phyloP scores from a whole-genome alignment of 108 stramenopile genomes.

The Nitzschia palea region DNA sequence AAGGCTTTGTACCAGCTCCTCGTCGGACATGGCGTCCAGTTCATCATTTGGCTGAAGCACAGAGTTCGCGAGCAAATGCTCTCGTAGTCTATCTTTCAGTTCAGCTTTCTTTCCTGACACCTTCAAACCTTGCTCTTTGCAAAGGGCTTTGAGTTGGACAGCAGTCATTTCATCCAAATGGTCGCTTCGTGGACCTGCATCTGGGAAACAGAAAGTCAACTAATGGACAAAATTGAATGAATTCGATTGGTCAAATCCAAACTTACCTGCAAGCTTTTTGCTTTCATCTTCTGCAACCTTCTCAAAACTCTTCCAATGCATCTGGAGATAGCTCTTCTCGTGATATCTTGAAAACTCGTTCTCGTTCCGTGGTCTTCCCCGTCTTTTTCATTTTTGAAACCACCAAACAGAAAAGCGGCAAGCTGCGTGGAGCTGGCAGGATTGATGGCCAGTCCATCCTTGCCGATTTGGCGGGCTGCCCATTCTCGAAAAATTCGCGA shows the following conservation, averaged over 20 bases:
- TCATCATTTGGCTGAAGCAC: conserved; percentile 44
- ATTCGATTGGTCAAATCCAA: not conserved
- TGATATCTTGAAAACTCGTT: conserved; percentile 80
- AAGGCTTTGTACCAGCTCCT: conserved; percentile 69
- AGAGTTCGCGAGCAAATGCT: conserved; percentile 54
- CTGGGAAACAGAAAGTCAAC: not conserved
- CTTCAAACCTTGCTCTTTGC: conserved; percentile 86
- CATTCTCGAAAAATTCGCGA: conserved; percentile 71
- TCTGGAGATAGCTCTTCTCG: conserved; percentile 80
- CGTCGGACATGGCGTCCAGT: conserved; percentile 72
- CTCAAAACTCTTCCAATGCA: conserved; percentile 65
- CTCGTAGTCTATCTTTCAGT: conserved; percentile 67
- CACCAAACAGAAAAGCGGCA: conserved; percentile 90
- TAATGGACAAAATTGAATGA: too few species aligned
- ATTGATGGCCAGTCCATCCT: conserved; percentile 88
- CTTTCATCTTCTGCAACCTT: conserved; percentile 18
- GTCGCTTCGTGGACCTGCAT: conserved; percentile 35
- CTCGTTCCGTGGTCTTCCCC: conserved; percentile 63
- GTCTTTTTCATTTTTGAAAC: conserved; percentile 71
- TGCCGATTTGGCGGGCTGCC: conserved; percentile 68
- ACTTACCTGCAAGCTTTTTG: not conserved
- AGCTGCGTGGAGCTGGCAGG: conserved; percentile 81
- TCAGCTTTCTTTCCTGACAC: conserved; percentile 82
- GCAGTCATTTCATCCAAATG: conserved; percentile 79
- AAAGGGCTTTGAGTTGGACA: conserved; percentile 74